Evolutionary conservation across 805 yeast genomes (phyloP).

Genomic region (Wickerhamiella allomyrinae): DNA sequence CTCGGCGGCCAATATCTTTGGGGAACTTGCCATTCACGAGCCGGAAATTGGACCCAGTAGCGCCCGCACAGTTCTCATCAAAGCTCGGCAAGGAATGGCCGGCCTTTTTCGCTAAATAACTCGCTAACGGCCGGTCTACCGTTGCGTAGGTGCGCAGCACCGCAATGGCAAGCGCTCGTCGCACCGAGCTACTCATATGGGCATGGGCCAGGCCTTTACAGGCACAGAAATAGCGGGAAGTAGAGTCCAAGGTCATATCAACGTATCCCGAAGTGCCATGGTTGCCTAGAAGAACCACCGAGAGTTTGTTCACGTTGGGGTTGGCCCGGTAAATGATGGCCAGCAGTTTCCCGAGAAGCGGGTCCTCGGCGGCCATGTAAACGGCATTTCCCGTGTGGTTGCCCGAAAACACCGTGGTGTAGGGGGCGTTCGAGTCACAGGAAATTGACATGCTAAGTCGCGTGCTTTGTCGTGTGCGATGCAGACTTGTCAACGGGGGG

Average conservation of each 20-base stretch:
- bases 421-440: slow-evolving; percentile 24
- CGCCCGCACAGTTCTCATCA: slow-evolving; percentile 80
- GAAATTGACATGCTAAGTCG: slow-evolving; percentile 1
- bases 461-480: not conserved
- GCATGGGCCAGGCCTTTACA: slow-evolving; percentile 47
- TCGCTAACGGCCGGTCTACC: slow-evolving; percentile 26
- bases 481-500: not conserved
- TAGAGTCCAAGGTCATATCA: slow-evolving; percentile 40
- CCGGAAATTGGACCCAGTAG: slow-evolving; percentile 50
- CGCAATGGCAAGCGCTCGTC: slow-evolving; percentile 66
- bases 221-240: slow-evolving; percentile 67
- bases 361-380: slow-evolving; percentile 25
- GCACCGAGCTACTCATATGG: slow-evolving; percentile 41
- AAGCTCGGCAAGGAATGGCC: slow-evolving; percentile 1
- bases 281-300: slow-evolving; percentile 23
- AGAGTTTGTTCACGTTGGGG: slow-evolving; percentile 15
- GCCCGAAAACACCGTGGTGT: slow-evolving; percentile 18
- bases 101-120: slow-evolving; percentile 5
- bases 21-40: slow-evolving; percentile 42
- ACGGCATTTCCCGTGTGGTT: slow-evolving; percentile 22
- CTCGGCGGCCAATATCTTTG: slow-evolving; percentile 37
- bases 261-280: slow-evolving; percentile 53
- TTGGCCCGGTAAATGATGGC: slow-evolving; percentile 23
- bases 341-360: slow-evolving; percentile 22
- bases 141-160: slow-evolving; percentile 51